phyloP scores from a whole-genome alignment of 2,329 filamentous ascomycete species.

The Talaromyces sp. region DNA sequence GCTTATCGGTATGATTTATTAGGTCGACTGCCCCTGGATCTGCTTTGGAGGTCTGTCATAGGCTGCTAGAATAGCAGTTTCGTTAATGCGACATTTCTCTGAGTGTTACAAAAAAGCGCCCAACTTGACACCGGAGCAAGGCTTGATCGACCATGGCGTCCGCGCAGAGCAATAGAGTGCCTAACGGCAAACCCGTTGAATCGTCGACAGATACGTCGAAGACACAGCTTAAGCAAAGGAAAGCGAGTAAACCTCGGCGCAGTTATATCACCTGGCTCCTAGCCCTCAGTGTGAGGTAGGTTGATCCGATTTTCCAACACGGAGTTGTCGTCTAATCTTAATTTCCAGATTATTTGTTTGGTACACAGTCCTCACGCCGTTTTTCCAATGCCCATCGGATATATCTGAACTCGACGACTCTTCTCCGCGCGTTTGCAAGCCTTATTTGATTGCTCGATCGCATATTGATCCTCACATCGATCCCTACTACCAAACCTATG shows the following conservation, averaged over 20 bases:
- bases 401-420: slow-evolving; percentile 61
- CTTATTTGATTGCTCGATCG: slow-evolving; percentile 64
- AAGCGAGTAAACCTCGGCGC: slow-evolving; percentile 15
- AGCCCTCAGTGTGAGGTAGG: slow-evolving; percentile 32
- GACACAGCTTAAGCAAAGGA: slow-evolving; percentile 7
- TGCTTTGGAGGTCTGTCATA: neutral
- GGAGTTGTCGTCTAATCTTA: slow-evolving; percentile 3
- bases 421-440: slow-evolving; percentile 75
- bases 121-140: neutral
- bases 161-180: slow-evolving; percentile 22
- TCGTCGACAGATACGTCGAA: slow-evolving; percentile 14
- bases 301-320: slow-evolving; percentile 3
- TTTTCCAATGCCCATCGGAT: slow-evolving; percentile 75
- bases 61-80: neutral
- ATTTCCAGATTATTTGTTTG: slow-evolving; percentile 66
- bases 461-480: slow-evolving; percentile 68
- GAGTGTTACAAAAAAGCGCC: neutral
- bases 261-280: slow-evolving; percentile 29
- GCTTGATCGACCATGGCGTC: slow-evolving; percentile 22
- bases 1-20: slow-evolving; percentile 4
- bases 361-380: slow-evolving; percentile 75
- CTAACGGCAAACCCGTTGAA: slow-evolving; percentile 12
- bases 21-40: neutral
- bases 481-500: slow-evolving; percentile 82
- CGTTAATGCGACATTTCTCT: neutral